Conservation (phyloP, 495 filamentous ascomycete species). For the Tetracladium marchalianum region DNA sequence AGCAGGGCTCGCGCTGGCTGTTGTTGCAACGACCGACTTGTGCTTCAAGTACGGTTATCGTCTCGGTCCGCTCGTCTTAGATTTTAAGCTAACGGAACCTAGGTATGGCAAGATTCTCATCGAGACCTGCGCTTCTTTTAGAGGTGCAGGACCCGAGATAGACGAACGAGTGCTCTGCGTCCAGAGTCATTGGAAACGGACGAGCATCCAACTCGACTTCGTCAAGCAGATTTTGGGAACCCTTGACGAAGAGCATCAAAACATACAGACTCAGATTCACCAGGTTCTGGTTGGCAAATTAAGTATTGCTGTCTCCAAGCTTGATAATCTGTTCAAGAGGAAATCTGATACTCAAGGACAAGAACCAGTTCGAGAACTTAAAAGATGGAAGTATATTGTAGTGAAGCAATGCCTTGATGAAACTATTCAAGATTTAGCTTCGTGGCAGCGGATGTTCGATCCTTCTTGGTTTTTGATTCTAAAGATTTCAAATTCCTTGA, state of each 20-base stretch:
- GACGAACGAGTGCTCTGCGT: conserved; percentile 18
- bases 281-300: conserved; percentile 20
- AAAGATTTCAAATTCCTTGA: conserved; percentile 6
- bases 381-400: conserved; percentile 19
- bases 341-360: too few relatives aligned
- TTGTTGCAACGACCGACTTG: conserved; percentile 19
- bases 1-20: conserved; percentile 15
- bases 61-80: too few relatives aligned
- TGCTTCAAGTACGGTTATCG: conserved; percentile 19
- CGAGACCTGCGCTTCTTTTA: conserved; percentile 20
- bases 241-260: conserved; percentile 22
- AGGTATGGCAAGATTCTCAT: conserved; percentile 25
- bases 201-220: conserved; percentile 21
- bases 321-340: conserved; percentile 9
- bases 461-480: conserved; percentile 24
- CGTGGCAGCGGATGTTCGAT: conserved; percentile 24
- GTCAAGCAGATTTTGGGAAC: conserved; percentile 15
- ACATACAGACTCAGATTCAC: conserved; percentile 20
- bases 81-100: conserved; percentile 4
- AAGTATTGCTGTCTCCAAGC: conserved; percentile 14
- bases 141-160: conserved; percentile 20
- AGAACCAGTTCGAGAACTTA: background rate
- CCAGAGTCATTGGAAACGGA: conserved; percentile 16
- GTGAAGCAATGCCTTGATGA: conserved; percentile 16
- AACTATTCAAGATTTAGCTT: conserved; percentile 16